phyloP scores from a whole-genome alignment of 108 stramenopile genomes.

The Cylindrotheca fusiformis region DNA sequence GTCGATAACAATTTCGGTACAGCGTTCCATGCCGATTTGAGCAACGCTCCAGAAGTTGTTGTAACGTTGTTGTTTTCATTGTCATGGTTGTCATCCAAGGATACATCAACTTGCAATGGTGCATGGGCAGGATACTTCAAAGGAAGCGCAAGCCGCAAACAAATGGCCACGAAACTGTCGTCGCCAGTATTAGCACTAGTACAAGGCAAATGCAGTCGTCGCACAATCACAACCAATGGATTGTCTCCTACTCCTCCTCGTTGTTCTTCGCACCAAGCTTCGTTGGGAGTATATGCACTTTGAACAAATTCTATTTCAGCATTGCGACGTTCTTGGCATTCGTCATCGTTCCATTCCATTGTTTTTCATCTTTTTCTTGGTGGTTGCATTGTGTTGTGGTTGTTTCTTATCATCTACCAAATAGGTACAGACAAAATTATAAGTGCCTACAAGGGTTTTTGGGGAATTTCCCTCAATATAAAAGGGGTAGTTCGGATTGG shows the following conservation, averaged over 20 bases:
- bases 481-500: too few species aligned
- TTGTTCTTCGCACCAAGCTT: slow-evolving; percentile 50
- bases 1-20: slow-evolving; percentile 34
- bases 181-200: slow-evolving; percentile 6
- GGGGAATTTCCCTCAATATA: too few species aligned
- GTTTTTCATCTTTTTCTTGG: too few species aligned
- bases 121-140: slow-evolving; percentile 42
- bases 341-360: slow-evolving; percentile 1
- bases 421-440: too few species aligned
- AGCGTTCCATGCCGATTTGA: slow-evolving; percentile 49
- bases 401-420: too few species aligned
- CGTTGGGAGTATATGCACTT: slow-evolving; percentile 53
- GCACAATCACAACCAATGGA: slow-evolving; percentile 19
- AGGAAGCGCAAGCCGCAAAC: slow-evolving; percentile 48
- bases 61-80: neutral
- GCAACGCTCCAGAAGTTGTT: slow-evolving; percentile 11
- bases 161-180: slow-evolving; percentile 16
- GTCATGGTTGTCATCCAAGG: neutral
- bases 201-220: slow-evolving; percentile 22
- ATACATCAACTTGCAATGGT: slow-evolving; percentile 14
- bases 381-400: too few species aligned
- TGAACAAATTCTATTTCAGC: slow-evolving; percentile 73
- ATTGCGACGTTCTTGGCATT: slow-evolving; percentile 52
- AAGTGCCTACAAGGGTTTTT: too few species aligned
- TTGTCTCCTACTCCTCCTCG: slow-evolving; percentile 1